Evolutionary conservation across 768 basidiomycete genomes (phyloP).

Genomic region (Phaeotremella fagi): DNA sequence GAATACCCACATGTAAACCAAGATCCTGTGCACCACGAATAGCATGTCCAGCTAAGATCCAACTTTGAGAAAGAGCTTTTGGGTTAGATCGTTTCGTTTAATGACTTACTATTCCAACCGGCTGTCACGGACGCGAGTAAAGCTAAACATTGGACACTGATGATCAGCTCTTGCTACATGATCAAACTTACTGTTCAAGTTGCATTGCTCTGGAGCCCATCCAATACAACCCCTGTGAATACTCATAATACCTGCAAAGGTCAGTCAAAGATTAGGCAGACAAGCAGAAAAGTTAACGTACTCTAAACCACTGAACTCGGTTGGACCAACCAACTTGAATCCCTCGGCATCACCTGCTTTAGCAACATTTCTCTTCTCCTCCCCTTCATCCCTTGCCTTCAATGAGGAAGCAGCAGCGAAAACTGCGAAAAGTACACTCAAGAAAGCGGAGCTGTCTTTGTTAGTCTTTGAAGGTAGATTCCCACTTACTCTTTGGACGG

Average conservation of each 20-base stretch:
- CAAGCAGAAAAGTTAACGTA: too few species aligned
- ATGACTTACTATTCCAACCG: slow-evolving; percentile 66
- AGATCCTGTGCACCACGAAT: slow-evolving; percentile 82
- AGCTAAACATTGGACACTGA: slow-evolving; percentile 81
- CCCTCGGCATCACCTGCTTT: slow-evolving; percentile 81
- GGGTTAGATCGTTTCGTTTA: neutral
- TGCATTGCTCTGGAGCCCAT: slow-evolving; percentile 62
- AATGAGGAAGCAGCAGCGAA: slow-evolving; percentile 78
- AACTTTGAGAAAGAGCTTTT: slow-evolving; percentile 69
- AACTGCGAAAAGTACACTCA: slow-evolving; percentile 73
- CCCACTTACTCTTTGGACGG: slow-evolving; percentile 3
- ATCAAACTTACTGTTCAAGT: slow-evolving; percentile 71
- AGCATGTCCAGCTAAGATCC: slow-evolving; percentile 83
- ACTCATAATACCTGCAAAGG: slow-evolving; percentile 2
- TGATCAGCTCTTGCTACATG: slow-evolving; percentile 69
- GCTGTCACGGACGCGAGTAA: slow-evolving; percentile 79
- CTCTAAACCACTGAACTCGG: slow-evolving; percentile 7
- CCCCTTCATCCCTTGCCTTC: slow-evolving; percentile 54
- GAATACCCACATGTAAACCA: slow-evolving; percentile 71
- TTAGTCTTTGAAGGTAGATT: neutral
- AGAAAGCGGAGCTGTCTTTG: slow-evolving; percentile 57
- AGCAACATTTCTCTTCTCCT: slow-evolving; percentile 65
- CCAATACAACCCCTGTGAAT: slow-evolving; percentile 10
- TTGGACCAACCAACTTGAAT: neutral
- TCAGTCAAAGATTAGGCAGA: slow-evolving; percentile 1